phyloP scores from a whole-genome alignment of 108 stramenopile species.

The Bacterosira constricta region DNA sequence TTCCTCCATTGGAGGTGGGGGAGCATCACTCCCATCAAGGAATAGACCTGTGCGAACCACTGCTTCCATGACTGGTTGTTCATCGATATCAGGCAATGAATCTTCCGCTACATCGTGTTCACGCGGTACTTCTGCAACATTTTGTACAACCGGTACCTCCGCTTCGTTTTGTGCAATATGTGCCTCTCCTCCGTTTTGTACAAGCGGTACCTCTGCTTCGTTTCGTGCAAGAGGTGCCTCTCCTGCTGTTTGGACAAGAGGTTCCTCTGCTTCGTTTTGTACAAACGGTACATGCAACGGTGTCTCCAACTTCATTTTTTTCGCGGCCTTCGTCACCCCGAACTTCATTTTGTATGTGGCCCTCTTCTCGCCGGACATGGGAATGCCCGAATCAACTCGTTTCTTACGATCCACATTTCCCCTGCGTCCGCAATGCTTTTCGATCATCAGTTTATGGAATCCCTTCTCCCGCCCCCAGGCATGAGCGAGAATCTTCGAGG shows the following conservation, averaged over 20 bases:
- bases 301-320: neutral
- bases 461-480: constrained; percentile 76
- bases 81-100: too few relatives aligned
- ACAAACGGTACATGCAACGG: neutral
- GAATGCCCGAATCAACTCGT: constrained; percentile 59
- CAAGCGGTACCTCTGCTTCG: too few relatives aligned
- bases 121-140: too few relatives aligned
- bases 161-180: too few relatives aligned
- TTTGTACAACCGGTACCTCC: too few relatives aligned
- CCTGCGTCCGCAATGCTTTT: constrained; percentile 61
- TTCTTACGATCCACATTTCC: constrained; percentile 72
- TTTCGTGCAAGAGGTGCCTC: too few relatives aligned
- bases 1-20: neutral
- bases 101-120: too few relatives aligned
- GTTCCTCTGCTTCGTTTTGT: neutral
- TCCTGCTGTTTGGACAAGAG: too few relatives aligned
- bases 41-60: too few relatives aligned
- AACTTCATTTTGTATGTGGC: neutral
- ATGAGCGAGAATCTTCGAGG: constrained; percentile 61
- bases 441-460: constrained; percentile 53
- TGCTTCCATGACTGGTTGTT: too few relatives aligned
- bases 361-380: constrained; percentile 9
- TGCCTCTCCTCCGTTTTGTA: too few relatives aligned
- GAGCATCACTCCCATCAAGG: neutral
- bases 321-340: neutral